Conservation (phyloP, 306 rosid species). For the Quercus mongolica region DNA sequence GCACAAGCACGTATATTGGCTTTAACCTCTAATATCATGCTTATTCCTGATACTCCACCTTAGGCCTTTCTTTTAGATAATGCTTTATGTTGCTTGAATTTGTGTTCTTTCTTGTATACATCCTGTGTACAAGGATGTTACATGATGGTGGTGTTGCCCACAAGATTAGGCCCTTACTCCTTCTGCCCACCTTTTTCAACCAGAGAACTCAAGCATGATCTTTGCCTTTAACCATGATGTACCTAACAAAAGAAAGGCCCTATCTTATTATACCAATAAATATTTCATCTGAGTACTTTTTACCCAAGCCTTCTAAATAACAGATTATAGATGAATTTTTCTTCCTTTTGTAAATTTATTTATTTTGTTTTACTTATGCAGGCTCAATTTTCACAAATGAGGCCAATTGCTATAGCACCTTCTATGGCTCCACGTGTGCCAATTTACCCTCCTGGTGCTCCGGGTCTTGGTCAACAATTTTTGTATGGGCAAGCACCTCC, state of each 20-base stretch:
- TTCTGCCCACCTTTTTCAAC: no score
- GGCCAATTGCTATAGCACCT: slow-evolving; percentile 62
- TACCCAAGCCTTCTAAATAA: background rate
- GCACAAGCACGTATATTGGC: no score
- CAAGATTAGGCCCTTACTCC: no score
- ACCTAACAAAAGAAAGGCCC: background rate
- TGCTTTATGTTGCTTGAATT: no score
- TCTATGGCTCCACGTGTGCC: slow-evolving; percentile 73
- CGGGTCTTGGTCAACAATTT: slow-evolving; percentile 72
- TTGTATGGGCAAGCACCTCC: slow-evolving; percentile 77
- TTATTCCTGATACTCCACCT: background rate
- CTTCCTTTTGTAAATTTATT: background rate
- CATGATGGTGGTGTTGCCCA: no score
- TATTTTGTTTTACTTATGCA: background rate
- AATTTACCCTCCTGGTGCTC: slow-evolving; percentile 75
- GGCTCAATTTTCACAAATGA: slow-evolving; percentile 79
- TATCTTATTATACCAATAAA: background rate
- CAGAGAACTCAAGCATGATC: background rate
- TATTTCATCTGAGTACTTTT: background rate
- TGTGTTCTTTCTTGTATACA: no score
- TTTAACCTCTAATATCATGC: background rate
- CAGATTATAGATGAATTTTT: background rate
- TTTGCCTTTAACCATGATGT: background rate
- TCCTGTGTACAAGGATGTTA: no score
- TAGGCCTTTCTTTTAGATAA: no score